Percentiles rank a stretch among this genome's conserved stretches.
Conservation (phyloP, 352 stramenopile genomes). For the Globisporangium alternatum region DNA sequence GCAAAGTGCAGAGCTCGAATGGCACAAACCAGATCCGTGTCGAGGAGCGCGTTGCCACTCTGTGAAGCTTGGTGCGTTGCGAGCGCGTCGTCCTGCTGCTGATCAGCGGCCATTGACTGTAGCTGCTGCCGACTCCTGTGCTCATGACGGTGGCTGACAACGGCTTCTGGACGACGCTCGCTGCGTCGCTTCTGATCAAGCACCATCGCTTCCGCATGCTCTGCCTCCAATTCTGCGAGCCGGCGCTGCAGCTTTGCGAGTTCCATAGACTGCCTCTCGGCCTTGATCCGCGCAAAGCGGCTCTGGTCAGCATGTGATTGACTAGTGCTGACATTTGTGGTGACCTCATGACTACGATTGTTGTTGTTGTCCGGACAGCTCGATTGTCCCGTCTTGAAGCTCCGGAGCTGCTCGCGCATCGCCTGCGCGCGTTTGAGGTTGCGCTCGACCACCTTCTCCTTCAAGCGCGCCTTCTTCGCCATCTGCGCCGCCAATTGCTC, state of each 20-base stretch:
- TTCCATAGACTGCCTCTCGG: conserved; percentile 6
- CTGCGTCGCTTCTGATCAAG: neutral
- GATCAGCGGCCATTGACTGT: neutral
- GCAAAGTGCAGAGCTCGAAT: conserved; percentile 35
- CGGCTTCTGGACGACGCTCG: neutral
- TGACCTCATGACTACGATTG: neutral
- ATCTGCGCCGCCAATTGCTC: conserved; percentile 25
- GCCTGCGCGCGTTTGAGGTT: conserved; percentile 38
- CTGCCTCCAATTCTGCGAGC: conserved; percentile 8
- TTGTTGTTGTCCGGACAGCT: conserved; percentile 5
- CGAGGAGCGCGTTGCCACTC: conserved; percentile 12
- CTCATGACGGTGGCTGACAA: neutral
- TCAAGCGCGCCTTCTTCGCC: conserved; percentile 33
- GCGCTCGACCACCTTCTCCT: conserved; percentile 33
- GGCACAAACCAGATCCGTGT: conserved; percentile 30
- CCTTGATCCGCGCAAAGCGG: neutral
- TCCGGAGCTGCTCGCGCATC: conserved; percentile 26
- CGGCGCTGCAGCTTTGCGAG: conserved; percentile 11
- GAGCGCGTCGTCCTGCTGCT: neutral
- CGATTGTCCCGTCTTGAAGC: neutral
- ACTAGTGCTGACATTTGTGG: neutral
- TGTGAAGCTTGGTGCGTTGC: neutral
- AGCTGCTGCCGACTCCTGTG: neutral
- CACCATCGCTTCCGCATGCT: neutral
- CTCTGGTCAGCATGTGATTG: neutral